phyloP scores from a whole-genome alignment of 257 asterid genomes.

The Echium plantagineum region DNA sequence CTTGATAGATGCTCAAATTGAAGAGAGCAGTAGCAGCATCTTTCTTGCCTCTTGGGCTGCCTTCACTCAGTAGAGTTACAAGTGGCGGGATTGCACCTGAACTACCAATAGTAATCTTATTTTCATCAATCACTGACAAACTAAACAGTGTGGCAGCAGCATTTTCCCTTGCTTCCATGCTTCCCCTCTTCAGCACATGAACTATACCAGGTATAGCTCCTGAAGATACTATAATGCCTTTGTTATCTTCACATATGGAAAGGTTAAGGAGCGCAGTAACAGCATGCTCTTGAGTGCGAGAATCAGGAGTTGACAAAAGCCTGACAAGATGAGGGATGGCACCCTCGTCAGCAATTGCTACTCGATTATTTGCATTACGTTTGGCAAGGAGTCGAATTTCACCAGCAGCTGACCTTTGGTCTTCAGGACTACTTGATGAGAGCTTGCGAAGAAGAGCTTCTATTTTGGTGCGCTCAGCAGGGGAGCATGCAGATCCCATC shows the following conservation, averaged over 20 bases:
- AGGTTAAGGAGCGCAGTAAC: constrained; percentile 3
- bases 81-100: constrained; percentile 16
- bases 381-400: background rate
- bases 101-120: constrained; percentile 14
- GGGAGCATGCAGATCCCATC: constrained; percentile 42
- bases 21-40: constrained; percentile 26
- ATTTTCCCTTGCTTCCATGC: constrained; percentile 14
- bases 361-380: background rate
- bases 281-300: background rate
- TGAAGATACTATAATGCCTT: constrained; percentile 9
- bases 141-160: constrained; percentile 21
- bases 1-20: constrained; percentile 18
- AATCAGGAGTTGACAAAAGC: constrained; percentile 3
- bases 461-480: constrained; percentile 45
- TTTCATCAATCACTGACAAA: constrained; percentile 15
- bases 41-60: constrained; percentile 14
- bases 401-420: background rate
- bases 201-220: constrained; percentile 15
- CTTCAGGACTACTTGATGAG: background rate
- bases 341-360: background rate
- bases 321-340: background rate
- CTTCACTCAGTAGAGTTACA: constrained; percentile 14
- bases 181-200: constrained; percentile 11
- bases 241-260: constrained; percentile 15
- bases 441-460: background rate